Evolutionary conservation across 2,329 filamentous ascomycete species (phyloP).

Genomic region (Claviceps sp.): DNA sequence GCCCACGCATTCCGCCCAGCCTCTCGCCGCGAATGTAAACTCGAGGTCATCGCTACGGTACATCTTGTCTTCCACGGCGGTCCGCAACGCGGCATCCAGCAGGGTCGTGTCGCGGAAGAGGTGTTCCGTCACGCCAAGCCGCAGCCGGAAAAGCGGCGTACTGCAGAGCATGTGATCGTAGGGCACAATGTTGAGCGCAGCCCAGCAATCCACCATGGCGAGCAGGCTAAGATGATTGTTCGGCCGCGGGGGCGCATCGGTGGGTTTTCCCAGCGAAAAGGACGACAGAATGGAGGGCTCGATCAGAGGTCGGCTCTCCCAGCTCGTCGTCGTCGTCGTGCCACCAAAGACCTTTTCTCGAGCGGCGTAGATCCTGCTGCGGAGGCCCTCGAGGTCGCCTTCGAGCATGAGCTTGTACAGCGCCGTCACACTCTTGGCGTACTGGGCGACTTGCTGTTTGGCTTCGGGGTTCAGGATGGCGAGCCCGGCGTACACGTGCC

Average conservation of each 20-base stretch:
- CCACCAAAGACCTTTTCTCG: conserved; percentile 60
- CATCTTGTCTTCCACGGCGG: conserved; percentile 76
- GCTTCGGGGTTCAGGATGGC: conserved; percentile 94
- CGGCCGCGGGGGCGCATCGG: conserved; percentile 46
- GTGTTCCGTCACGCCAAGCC: conserved; percentile 94
- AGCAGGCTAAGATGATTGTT: conserved; percentile 92
- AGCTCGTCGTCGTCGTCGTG: conserved; percentile 37
- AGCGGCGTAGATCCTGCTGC: conserved; percentile 50
- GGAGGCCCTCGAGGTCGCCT: conserved; percentile 63
- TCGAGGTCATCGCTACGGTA: conserved; percentile 95
- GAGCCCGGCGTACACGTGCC: conserved; percentile 97
- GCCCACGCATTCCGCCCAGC: conserved; percentile 88
- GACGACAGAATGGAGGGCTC: conserved; percentile 76
- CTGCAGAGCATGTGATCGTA: conserved; percentile 99
- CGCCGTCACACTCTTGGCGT: conserved; percentile 82
- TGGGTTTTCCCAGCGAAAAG: conserved; percentile 66
- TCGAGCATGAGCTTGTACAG: conserved; percentile 95
- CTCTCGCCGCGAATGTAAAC: conserved; percentile 91
- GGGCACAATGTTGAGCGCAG: conserved; percentile 78
- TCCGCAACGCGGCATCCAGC: conserved; percentile 73
- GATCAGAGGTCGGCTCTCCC: conserved; percentile 54
- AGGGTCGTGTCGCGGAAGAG: conserved; percentile 73
- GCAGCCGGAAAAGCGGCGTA: conserved; percentile 90
- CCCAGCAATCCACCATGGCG: conserved; percentile 98
- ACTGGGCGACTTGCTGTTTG: conserved; percentile 84